Evolutionary conservation across 2,329 filamentous ascomycete genomes (phyloP).

Genomic region (Berkeleyomyces rouxiae): DNA sequence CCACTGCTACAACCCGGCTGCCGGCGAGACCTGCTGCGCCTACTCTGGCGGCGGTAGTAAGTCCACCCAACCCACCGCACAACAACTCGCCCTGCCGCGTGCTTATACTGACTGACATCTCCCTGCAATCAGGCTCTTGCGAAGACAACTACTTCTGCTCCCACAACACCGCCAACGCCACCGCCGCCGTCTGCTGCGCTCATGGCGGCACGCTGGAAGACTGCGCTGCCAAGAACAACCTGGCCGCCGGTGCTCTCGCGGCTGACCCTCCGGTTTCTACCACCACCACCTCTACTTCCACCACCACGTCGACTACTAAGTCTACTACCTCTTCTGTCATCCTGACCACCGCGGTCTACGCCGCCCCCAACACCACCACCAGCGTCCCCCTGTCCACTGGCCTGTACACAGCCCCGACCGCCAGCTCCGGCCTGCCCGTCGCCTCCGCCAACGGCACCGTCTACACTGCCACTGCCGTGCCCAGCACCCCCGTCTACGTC

Average conservation of each 20-base stretch:
- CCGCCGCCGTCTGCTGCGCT: slow-evolving; percentile 38
- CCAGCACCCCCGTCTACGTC: background rate
- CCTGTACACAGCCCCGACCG: background rate
- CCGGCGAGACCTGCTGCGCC: slow-evolving; percentile 39
- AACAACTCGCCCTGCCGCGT: background rate
- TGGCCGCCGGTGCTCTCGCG: slow-evolving; percentile 30
- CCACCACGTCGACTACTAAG: slow-evolving; percentile 18
- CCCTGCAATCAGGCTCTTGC: slow-evolving; percentile 35
- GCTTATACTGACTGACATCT: slow-evolving; percentile 5
- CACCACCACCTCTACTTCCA: slow-evolving; percentile 17
- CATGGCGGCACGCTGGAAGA: slow-evolving; percentile 34
- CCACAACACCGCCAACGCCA: slow-evolving; percentile 26
- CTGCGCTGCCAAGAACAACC: slow-evolving; percentile 36
- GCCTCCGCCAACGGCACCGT: slow-evolving; percentile 10
- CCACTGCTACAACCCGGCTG: slow-evolving; percentile 41
- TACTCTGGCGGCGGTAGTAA: slow-evolving; percentile 37
- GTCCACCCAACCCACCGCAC: slow-evolving; percentile 17
- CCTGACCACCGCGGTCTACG: slow-evolving; percentile 10
- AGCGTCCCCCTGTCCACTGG: slow-evolving; percentile 5
- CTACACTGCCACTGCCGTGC: slow-evolving; percentile 2
- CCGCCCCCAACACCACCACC: slow-evolving; percentile 5
- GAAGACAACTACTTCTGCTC: slow-evolving; percentile 46
- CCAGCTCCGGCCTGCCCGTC: background rate
- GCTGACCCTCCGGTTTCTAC: slow-evolving; percentile 21
- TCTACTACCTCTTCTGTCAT: slow-evolving; percentile 11